Evolutionary conservation across 106 monocot species (phyloP).

Genomic region (Iris macrosiphon): DNA sequence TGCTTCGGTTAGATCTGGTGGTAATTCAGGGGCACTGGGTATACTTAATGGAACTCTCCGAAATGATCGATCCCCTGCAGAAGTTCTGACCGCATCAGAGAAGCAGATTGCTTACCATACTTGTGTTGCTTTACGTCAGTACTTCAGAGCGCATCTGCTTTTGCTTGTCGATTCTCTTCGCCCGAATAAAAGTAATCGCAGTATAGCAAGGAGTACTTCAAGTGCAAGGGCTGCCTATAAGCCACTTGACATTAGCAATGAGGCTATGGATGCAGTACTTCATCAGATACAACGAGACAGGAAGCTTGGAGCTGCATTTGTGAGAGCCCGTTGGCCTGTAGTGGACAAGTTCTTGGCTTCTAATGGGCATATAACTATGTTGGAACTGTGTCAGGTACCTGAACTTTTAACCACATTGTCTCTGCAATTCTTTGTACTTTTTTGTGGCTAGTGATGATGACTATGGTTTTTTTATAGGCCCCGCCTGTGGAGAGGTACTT

Average conservation of each 20-base stretch:
- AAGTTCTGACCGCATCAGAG: slow-evolving; percentile 83
- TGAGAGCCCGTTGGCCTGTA: slow-evolving; percentile 76
- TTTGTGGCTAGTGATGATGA: too few species aligned
- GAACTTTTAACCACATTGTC: too few species aligned
- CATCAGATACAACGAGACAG: slow-evolving; percentile 89
- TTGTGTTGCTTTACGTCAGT: slow-evolving; percentile 85
- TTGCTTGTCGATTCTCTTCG: slow-evolving; percentile 89
- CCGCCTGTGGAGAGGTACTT: slow-evolving; percentile 82
- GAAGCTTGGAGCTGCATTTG: slow-evolving; percentile 88
- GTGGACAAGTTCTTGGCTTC: slow-evolving; percentile 79
- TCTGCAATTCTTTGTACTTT: too few species aligned
- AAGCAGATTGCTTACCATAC: slow-evolving; percentile 93
- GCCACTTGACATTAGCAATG: slow-evolving; percentile 93
- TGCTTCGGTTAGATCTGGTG: slow-evolving; percentile 84
- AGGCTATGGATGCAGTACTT: slow-evolving; percentile 87
- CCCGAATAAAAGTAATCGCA: slow-evolving; percentile 72
- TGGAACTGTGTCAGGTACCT: slow-evolving; percentile 89
- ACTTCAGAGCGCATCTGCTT: slow-evolving; percentile 85
- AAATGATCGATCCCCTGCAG: slow-evolving; percentile 64
- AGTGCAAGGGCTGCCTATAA: slow-evolving; percentile 75
- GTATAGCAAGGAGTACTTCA: slow-evolving; percentile 47
- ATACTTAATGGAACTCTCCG: slow-evolving; percentile 38
- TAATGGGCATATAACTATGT: slow-evolving; percentile 83
- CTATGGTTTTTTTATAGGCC: slow-evolving; percentile 40
- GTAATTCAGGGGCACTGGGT: slow-evolving; percentile 44